Conservation (phyloP, 768 basidiomycete genomes). For the Pluteus cervinus region DNA sequence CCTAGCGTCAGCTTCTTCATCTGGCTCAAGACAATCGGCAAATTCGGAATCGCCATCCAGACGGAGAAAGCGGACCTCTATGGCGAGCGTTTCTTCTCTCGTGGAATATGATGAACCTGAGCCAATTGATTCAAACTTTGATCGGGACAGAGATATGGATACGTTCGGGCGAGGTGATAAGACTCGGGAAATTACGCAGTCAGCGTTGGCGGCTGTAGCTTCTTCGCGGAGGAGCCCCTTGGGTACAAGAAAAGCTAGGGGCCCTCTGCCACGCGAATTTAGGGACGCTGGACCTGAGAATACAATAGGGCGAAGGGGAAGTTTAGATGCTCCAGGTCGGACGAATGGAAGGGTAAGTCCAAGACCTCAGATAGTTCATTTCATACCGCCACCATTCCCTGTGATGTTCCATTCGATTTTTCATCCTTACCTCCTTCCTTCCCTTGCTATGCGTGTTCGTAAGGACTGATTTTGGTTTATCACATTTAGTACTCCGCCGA, state of each 20-base stretch:
- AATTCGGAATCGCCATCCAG: slow-evolving; percentile 21
- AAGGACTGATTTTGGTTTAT: no score
- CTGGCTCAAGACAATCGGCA: slow-evolving; percentile 15
- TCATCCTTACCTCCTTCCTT: neutral
- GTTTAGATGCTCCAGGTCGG: slow-evolving; percentile 25
- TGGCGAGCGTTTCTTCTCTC: slow-evolving; percentile 20
- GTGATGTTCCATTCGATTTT: no score
- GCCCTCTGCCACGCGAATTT: slow-evolving; percentile 37
- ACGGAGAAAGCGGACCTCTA: slow-evolving; percentile 20
- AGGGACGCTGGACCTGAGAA: slow-evolving; percentile 21
- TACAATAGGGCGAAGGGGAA: slow-evolving; percentile 4
- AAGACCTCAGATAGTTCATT: slow-evolving; percentile 1
- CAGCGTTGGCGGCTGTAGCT: slow-evolving; percentile 58
- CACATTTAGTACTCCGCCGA: slow-evolving; percentile 23
- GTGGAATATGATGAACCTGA: slow-evolving; percentile 21
- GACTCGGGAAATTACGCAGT: slow-evolving; percentile 36
- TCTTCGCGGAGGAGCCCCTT: slow-evolving; percentile 47
- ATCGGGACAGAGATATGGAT: slow-evolving; percentile 1
- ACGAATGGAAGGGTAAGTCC: slow-evolving; percentile 30
- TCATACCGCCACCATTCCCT: no score
- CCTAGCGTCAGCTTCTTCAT: slow-evolving; percentile 11
- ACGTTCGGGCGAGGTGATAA: slow-evolving; percentile 11
- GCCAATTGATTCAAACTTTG: neutral
- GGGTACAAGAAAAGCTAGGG: slow-evolving; percentile 30
- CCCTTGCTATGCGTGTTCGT: neutral